Base-by-base conservation (phyloP, 805 yeast species). In the Yarrowia sp. region DNA sequence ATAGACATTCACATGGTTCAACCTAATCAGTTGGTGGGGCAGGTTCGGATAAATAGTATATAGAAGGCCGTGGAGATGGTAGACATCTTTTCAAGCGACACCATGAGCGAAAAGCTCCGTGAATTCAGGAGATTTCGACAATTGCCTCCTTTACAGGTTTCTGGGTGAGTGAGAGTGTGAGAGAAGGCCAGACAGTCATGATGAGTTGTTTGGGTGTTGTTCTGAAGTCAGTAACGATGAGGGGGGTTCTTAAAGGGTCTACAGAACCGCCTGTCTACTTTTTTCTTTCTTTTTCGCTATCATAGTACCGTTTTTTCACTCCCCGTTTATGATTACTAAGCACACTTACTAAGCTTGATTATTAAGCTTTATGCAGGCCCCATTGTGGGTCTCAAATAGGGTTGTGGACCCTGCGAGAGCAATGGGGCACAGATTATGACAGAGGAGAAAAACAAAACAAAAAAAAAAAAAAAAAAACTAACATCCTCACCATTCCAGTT, bases 1-100 rank as follows among this genome's bases (percentile, higher is more conserved):
- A 10, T 15, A 32, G 8, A 35, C 56, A n/a, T 50, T 50, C 56
- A 35, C 41, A 50, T 50, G 56, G 41, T 50, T 50, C 41, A 50
- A 50, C 56, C 38, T 50, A 49, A 50, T 50, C 56, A 50, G 32
- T 5, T 50, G 56, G 41, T n/a, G 56, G 41, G 41, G 41, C 41
- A n/a, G 41, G 3, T 49, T 35, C 41, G 56, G 41, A 50, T 35
- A 50, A 50, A 50, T 35, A 35, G 26, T 7, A 50, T 41, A n/a
- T 8, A 14, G 22, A 26, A 26, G 32, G 32, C 32, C 32, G 32
- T 26, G 32, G 32, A 26, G 32, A 2, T 26, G 32, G 53, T 49
- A 26, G 38, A 26, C 53, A 14, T 15, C 38, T 5, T 2, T 32
- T 19, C 4, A 22, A 22, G 16, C 52, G n/a, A 8, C 41, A 35